Percentiles rank a stretch among this genome's conserved stretches.
phyloP scores from a whole-genome alignment of 2,329 filamentous ascomycete genomes.

The Mycocentrospora acerina region DNA sequence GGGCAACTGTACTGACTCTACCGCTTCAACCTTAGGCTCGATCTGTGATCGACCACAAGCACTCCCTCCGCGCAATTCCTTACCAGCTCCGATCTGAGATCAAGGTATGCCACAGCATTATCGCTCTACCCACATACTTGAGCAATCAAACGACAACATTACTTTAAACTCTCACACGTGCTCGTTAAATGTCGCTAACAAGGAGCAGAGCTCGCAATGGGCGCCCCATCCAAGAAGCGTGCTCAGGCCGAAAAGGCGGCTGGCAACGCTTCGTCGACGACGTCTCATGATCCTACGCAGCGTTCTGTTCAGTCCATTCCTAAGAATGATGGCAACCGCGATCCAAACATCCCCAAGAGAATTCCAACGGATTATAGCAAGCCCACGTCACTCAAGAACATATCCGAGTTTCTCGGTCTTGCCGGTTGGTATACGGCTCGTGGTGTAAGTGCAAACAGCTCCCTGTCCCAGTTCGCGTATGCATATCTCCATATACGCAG shows the following conservation, averaged over 20 bases:
- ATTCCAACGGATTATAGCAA: conserved; percentile 25
- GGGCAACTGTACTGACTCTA: conserved; percentile 12
- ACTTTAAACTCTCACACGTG: conserved; percentile 1
- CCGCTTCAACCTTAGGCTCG: conserved; percentile 3
- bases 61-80: conserved; percentile 4
- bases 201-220: conserved; percentile 35
- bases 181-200: conserved; percentile 18
- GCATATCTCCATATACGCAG: conserved; percentile 3
- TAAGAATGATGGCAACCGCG: conserved; percentile 39
- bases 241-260: conserved; percentile 34
- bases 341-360: conserved; percentile 16
- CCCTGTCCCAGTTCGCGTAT: conserved; percentile 5
- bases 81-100: conserved; percentile 7
- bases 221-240: conserved; percentile 38
- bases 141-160: conserved; percentile 1
- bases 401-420: conserved; percentile 39
- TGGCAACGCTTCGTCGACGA: conserved; percentile 26
- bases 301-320: conserved; percentile 32
- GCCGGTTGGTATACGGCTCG: conserved; percentile 38
- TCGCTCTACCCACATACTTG: neutral
- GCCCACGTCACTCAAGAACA: conserved; percentile 34
- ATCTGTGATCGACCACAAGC: conserved; percentile 11
- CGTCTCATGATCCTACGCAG: conserved; percentile 26
- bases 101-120: conserved; percentile 15
- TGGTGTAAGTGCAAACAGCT: conserved; percentile 38